Evolutionary conservation across 768 basidiomycete species (phyloP).

Genomic region (Hydnomerulius pinastri): DNA sequence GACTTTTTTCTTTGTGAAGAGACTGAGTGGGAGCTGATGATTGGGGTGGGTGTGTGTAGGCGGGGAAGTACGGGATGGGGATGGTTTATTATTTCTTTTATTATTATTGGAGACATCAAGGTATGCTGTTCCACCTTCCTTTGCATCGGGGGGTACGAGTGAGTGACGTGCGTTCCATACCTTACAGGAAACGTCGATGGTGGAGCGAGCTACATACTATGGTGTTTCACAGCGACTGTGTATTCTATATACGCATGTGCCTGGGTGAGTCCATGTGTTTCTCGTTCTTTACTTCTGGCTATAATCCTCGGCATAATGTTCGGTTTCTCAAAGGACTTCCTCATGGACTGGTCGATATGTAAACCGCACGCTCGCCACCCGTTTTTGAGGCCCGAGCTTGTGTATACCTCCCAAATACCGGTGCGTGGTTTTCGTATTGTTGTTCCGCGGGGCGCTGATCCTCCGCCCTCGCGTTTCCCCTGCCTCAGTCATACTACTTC

Average conservation of each 20-base stretch:
- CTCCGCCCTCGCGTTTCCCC: not conserved
- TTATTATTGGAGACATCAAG: constrained; percentile 74
- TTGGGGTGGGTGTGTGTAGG: constrained; percentile 44
- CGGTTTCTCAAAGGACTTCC: constrained; percentile 64
- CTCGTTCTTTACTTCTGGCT: not conserved
- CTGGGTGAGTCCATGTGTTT: constrained; percentile 64
- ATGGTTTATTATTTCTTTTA: constrained; percentile 70
- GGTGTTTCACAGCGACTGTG: constrained; percentile 62
- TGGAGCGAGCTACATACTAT: constrained; percentile 61
- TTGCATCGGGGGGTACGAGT: too few relatives aligned
- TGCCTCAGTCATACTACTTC: constrained; percentile 80
- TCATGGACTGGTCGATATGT: constrained; percentile 92
- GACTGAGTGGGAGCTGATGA: too few relatives aligned
- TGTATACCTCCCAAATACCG: constrained; percentile 64
- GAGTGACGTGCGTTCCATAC: too few relatives aligned
- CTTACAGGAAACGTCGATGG: constrained; percentile 32
- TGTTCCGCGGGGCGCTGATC: not conserved
- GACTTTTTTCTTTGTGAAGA: not conserved
- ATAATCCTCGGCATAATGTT: too few relatives aligned
- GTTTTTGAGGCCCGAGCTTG: constrained; percentile 71
- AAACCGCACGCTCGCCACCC: constrained; percentile 54
- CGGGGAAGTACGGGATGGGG: constrained; percentile 77
- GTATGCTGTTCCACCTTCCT: constrained; percentile 30
- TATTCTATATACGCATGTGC: constrained; percentile 70
- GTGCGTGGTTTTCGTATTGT: constrained; percentile 37